Percentiles rank a stretch among this genome's conserved stretches.
These are phyloP conservation scores for Collybiopsis luxurians DNA, from an alignment of 768 basidiomycete genomes.

Conservation along the genomic window DNA sequence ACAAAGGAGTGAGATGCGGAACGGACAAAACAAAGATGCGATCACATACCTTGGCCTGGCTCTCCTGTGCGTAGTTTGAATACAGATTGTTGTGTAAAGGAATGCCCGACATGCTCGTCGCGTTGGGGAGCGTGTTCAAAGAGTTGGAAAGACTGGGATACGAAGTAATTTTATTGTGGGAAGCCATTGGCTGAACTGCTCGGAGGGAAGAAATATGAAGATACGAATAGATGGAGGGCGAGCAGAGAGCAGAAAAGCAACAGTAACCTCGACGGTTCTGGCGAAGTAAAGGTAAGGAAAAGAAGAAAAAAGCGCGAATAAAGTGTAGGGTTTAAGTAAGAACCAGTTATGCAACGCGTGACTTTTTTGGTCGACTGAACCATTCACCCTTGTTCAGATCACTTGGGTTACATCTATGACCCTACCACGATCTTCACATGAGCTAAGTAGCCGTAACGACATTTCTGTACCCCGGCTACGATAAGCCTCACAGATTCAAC, in stretches of 20 bases:
- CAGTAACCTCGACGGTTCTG: not conserved
- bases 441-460: no score
- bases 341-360: not conserved
- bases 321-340: not conserved
- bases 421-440: no score
- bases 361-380: not conserved
- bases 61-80: slow-evolving; percentile 62
- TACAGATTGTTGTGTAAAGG: slow-evolving; percentile 71
- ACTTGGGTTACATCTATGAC: no score
- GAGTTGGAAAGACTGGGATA: slow-evolving; percentile 72
- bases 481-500: not conserved
- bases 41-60: slow-evolving; percentile 66
- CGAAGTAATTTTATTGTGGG: slow-evolving; percentile 55
- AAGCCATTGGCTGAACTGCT: slow-evolving; percentile 22
- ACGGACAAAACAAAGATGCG: not conserved
- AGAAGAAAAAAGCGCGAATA: not conserved
- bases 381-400: no score
- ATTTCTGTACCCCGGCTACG: not conserved
- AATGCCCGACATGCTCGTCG: slow-evolving; percentile 65
- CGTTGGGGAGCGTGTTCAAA: slow-evolving; percentile 67
- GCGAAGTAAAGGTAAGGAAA: not conserved
- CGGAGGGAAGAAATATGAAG: not conserved
- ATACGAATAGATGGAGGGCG: not conserved
- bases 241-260: not conserved
- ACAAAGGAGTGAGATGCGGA: slow-evolving; percentile 11